Evolutionary conservation across 2,329 filamentous ascomycete species (phyloP).

Genomic region (Colletotrichum spaethianum): DNA sequence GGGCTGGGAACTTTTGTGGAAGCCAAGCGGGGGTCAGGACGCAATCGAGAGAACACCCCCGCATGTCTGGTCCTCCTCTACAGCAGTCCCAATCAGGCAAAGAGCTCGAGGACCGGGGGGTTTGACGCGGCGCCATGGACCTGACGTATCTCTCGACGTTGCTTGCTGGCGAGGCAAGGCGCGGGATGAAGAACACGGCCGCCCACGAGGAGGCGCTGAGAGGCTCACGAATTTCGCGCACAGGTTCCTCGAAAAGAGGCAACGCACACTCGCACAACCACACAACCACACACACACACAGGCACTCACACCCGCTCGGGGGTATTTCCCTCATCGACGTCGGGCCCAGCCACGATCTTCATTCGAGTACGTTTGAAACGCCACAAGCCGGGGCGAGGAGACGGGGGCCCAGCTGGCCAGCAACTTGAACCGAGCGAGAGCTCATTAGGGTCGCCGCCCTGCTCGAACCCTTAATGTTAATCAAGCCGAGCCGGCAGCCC

Average conservation of each 20-base stretch:
- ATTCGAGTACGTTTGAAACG: slow-evolving; percentile 22
- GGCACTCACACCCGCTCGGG: slow-evolving; percentile 2
- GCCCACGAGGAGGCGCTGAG: background rate
- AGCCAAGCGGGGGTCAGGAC: slow-evolving; percentile 37
- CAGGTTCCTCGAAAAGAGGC: slow-evolving; percentile 16
- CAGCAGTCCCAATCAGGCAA: slow-evolving; percentile 34
- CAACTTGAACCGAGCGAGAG: background rate
- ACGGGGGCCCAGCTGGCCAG: background rate
- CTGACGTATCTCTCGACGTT: slow-evolving; percentile 27
- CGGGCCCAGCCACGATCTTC: slow-evolving; percentile 30
- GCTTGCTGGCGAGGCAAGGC: slow-evolving; percentile 9
- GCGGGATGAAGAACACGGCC: slow-evolving; percentile 17
- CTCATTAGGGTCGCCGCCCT: background rate
- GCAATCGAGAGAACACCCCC: slow-evolving; percentile 29
- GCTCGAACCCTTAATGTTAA: slow-evolving; percentile 11
- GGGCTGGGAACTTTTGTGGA: slow-evolving; percentile 41
- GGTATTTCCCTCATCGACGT: slow-evolving; percentile 21
- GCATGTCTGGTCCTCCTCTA: slow-evolving; percentile 19
- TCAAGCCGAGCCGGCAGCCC: slow-evolving; percentile 22
- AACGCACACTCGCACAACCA: background rate
- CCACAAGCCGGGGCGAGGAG: slow-evolving; percentile 7
- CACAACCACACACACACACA: background rate
- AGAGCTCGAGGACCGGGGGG: slow-evolving; percentile 33
- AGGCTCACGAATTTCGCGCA: background rate
- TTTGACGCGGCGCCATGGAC: background rate